Evolutionary conservation across 768 basidiomycete species (phyloP).

Genomic region (Hydnomerulius pinastri): DNA sequence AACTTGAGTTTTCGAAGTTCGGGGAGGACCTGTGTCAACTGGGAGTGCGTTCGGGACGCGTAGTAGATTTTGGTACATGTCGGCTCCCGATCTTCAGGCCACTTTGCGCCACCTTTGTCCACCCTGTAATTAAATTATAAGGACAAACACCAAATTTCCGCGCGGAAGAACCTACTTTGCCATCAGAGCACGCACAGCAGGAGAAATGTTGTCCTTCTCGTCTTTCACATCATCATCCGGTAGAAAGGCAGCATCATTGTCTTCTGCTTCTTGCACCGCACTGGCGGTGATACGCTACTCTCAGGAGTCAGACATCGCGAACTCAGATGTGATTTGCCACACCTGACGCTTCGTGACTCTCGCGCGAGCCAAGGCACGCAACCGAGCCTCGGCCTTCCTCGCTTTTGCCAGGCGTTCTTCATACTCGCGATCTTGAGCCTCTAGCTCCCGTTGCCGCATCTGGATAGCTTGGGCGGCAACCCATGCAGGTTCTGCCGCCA

Average conservation of each 20-base stretch:
- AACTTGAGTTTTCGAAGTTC: slow-evolving; percentile 79
- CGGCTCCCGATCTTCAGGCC: slow-evolving; percentile 41
- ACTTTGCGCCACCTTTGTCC: slow-evolving; percentile 2
- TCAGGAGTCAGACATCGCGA: slow-evolving; percentile 5
- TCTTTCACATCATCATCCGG: slow-evolving; percentile 51
- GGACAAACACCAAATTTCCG: background rate
- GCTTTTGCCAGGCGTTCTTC: slow-evolving; percentile 60
- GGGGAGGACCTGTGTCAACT: slow-evolving; percentile 86
- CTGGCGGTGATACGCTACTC: slow-evolving; percentile 24
- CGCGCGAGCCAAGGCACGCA: slow-evolving; percentile 54
- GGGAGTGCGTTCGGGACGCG: slow-evolving; percentile 94
- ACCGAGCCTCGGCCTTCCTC: slow-evolving; percentile 59
- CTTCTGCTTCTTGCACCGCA: slow-evolving; percentile 27
- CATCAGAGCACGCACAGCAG: slow-evolving; percentile 79
- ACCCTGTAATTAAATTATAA: slow-evolving; percentile 17
- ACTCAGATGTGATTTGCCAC: slow-evolving; percentile 16
- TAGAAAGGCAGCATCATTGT: slow-evolving; percentile 70
- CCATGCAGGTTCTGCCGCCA: slow-evolving; percentile 64
- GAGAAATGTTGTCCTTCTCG: slow-evolving; percentile 63
- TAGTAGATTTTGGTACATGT: slow-evolving; percentile 87
- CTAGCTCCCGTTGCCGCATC: slow-evolving; percentile 63
- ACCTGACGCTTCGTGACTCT: slow-evolving; percentile 66
- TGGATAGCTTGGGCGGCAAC: slow-evolving; percentile 71
- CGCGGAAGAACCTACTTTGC: slow-evolving; percentile 52
- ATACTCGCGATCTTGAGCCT: slow-evolving; percentile 65